Conservation (phyloP, 768 basidiomycete genomes). For the Pluteus cervinus region DNA sequence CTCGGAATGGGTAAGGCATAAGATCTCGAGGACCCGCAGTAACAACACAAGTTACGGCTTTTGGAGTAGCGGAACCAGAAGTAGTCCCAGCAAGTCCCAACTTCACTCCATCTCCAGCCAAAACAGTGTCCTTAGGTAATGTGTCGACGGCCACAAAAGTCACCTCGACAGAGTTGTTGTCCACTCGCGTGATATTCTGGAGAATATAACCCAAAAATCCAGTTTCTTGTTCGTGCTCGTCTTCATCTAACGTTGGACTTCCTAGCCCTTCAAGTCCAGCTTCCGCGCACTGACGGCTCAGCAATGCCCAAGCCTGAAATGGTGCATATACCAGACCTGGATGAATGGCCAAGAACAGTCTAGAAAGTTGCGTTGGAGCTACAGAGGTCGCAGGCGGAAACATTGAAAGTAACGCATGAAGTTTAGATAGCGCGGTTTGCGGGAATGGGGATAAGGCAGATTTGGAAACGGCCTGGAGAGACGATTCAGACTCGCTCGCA, state of each 20-base stretch:
- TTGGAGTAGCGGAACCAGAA: too few relatives aligned
- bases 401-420: conserved; percentile 32
- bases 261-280: conserved; percentile 48
- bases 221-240: too few relatives aligned
- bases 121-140: too few relatives aligned
- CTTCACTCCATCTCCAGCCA: too few relatives aligned
- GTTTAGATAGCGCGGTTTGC: conserved; percentile 54
- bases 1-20: conserved; percentile 38
- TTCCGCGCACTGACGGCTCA: conserved; percentile 49
- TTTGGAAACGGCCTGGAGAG: conserved; percentile 47
- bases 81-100: too few relatives aligned
- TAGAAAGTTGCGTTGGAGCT: conserved; percentile 42
- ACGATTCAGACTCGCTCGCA: conserved; percentile 51
- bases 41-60: conserved; percentile 29
- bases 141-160: conserved; percentile 36
- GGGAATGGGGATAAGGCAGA: conserved; percentile 56
- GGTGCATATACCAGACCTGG: conserved; percentile 50
- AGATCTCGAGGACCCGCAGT: conserved; percentile 44
- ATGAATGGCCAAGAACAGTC: conserved; percentile 53
- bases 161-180: conserved; percentile 33
- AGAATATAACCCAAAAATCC: conserved; percentile 52
- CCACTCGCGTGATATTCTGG: conserved; percentile 31
- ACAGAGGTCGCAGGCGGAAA: conserved; percentile 44
- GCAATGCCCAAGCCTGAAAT: conserved; percentile 57
- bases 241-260: conserved; percentile 38